Evolutionary conservation across 1,139 yeast genomes (phyloP), one percentile per base, ranked within the genome.

Genomic region (Candida gigantensis): DNA sequence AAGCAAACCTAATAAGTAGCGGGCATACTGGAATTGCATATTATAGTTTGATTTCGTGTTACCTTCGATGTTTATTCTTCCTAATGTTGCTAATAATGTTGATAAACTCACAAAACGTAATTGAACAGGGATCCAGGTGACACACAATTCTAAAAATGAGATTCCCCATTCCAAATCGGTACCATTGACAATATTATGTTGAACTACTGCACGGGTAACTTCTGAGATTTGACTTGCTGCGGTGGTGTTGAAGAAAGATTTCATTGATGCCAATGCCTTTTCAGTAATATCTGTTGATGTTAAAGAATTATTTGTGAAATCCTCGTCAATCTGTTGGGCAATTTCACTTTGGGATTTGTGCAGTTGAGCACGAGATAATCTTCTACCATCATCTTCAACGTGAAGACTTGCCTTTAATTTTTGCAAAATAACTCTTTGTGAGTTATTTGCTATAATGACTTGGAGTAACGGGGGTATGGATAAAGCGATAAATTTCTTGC

Each of bases 101-200:
- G 61, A 57, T 35, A 86, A 68, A 4, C 86, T 76, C 28, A 84
- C 66, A 57, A 87, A 90, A 45, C 98, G 69, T 43, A 88, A 66
- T 53, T 89, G 97, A 12, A 92, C 95, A 0, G 96, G 97, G 6
- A 88, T 77, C 79, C 92, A 88, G 30, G 79, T 75, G 8, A 88
- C 79, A 41, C 87, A 76, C 45, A 80, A 66, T 45, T 80, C 84
- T 34, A 87, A 62, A 37, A 89, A 68, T 3, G 70, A 59, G 18
- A 73, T 67, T 2, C 79, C 68, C 90, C 90, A 83, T 6, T 49
- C 48, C 8, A 51, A 47, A 30, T 45, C 66, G 37, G 38, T 46
- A 18, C 37, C 43, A 4, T 53, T 47, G 3, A 51, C 44, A 33
- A 58, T 62, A 39, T 71, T 58, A 42, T 61, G 55, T 11, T 59